Percentiles rank a stretch among this genome's conserved stretches.
Evolutionary conservation across 75 land plant genomes (phyloP).

Genomic region (Cryptomeria japonica): DNA sequence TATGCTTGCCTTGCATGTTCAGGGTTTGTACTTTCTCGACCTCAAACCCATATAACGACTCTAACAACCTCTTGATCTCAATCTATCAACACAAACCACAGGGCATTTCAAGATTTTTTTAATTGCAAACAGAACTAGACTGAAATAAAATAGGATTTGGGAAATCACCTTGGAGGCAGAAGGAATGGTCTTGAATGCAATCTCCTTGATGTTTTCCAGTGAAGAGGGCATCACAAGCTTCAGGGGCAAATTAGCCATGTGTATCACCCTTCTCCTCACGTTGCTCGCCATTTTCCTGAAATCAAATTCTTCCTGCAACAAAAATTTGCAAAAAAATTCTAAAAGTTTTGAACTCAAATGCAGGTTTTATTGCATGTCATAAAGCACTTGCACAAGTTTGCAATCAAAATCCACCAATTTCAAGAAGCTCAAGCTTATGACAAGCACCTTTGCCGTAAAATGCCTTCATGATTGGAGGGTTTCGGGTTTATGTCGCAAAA

Average conservation of each 20-base stretch:
- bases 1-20: constrained; percentile 96
- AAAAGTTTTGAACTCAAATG: background rate
- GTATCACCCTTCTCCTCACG: constrained; percentile 57
- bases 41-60: constrained; percentile 84
- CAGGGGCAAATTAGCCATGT: constrained; percentile 86
- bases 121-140: background rate
- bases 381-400: too few relatives aligned
- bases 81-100: constrained; percentile 38
- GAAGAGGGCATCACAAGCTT: constrained; percentile 68
- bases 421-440: too few relatives aligned
- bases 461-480: too few relatives aligned
- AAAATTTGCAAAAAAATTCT: background rate
- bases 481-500: too few relatives aligned
- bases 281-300: constrained; percentile 47
- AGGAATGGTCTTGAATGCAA: constrained; percentile 84
- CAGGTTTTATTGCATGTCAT: too few relatives aligned
- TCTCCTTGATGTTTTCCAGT: constrained; percentile 66
- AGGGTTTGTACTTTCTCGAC: constrained; percentile 85
- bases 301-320: background rate
- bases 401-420: too few relatives aligned
- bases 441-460: too few relatives aligned
- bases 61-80: constrained; percentile 86
- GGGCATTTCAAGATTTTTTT: background rate
- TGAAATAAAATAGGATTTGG: background rate
- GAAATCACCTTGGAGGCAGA: constrained; percentile 69